Conservation (phyloP, 2,329 filamentous ascomycete species). For the Sporothrix brasiliensis region DNA sequence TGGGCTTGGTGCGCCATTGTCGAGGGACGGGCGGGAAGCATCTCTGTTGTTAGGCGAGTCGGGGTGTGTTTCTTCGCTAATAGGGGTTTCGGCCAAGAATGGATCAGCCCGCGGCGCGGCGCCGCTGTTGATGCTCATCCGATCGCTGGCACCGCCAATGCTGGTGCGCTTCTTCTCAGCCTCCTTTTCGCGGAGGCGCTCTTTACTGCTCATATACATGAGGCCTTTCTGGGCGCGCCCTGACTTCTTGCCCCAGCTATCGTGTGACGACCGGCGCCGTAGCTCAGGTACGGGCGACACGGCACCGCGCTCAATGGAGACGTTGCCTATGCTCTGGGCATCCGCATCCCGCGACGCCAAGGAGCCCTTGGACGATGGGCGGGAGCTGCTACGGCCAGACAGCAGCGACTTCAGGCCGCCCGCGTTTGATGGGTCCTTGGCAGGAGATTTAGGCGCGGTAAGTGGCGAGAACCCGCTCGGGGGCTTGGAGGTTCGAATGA, state of each 20-base stretch:
- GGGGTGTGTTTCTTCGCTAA: conserved; percentile 58
- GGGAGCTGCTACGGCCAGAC: conserved; percentile 52
- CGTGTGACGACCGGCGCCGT: conserved; percentile 57
- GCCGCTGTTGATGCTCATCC: conserved; percentile 40
- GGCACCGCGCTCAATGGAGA: conserved; percentile 63
- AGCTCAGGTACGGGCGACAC: conserved; percentile 53
- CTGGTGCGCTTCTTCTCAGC: conserved; percentile 61
- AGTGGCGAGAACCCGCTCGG: conserved; percentile 74
- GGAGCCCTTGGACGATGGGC: conserved; percentile 64
- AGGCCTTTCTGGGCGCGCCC: conserved; percentile 59
- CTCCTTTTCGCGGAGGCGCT: conserved; percentile 65
- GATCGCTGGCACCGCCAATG: conserved; percentile 47
- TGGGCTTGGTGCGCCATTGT: conserved; percentile 44
- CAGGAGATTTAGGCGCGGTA: conserved; percentile 63
- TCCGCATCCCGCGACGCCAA: conserved; percentile 60
- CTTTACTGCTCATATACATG: conserved; percentile 75
- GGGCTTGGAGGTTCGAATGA: conserved; percentile 79
- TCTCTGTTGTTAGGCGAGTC: conserved; percentile 39
- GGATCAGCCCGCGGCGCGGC: conserved; percentile 49
- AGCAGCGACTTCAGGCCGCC: conserved; percentile 63
- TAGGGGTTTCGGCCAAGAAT: conserved; percentile 57
- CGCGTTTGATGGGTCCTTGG: conserved; percentile 47
- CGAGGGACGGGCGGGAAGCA: conserved; percentile 39
- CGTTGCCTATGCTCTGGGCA: conserved; percentile 63
- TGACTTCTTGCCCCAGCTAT: conserved; percentile 65